phyloP scores from a whole-genome alignment of 1,284 basidiomycete species.

The Trichosporon asahii region DNA sequence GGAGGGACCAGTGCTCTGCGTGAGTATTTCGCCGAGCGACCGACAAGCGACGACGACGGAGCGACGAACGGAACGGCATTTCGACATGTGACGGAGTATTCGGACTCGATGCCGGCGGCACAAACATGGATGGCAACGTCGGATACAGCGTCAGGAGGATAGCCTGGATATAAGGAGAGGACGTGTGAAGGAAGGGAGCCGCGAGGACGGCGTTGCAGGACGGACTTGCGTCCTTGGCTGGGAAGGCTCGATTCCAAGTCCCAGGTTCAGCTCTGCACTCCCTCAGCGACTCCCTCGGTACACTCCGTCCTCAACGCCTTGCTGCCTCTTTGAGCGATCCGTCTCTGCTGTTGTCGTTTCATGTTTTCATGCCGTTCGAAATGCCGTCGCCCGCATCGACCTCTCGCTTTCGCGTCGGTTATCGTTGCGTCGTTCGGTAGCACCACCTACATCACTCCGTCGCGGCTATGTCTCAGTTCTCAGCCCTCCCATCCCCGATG shows the following conservation, averaged over 20 bases:
- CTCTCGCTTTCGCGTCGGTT: too few species aligned
- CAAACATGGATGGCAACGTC: neutral
- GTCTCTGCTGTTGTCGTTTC: neutral
- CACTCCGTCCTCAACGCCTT: neutral
- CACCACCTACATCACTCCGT: neutral
- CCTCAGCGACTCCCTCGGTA: too few species aligned
- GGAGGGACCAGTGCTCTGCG: conserved; percentile 90
- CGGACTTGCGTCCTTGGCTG: too few species aligned
- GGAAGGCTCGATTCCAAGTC: too few species aligned
- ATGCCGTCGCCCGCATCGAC: too few species aligned
- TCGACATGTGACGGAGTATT: neutral
- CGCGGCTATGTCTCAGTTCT: neutral
- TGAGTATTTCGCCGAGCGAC: conserved; percentile 54
- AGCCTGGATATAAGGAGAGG: neutral
- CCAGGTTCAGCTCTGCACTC: too few species aligned
- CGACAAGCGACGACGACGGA: neutral
- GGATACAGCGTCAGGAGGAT: neutral
- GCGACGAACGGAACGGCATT: neutral
- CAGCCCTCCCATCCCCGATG: neutral
- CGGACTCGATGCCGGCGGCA: neutral
- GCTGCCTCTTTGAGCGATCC: neutral
- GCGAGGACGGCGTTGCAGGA: neutral
- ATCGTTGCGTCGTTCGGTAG: neutral
- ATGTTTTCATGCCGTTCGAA: too few species aligned
- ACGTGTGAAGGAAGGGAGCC: neutral